Percentiles rank a stretch among this genome's conserved stretches.
These are phyloP conservation scores for Fusarium napiforme DNA, from an alignment of 2,329 filamentous ascomycete genomes.

Conservation along the genomic window DNA sequence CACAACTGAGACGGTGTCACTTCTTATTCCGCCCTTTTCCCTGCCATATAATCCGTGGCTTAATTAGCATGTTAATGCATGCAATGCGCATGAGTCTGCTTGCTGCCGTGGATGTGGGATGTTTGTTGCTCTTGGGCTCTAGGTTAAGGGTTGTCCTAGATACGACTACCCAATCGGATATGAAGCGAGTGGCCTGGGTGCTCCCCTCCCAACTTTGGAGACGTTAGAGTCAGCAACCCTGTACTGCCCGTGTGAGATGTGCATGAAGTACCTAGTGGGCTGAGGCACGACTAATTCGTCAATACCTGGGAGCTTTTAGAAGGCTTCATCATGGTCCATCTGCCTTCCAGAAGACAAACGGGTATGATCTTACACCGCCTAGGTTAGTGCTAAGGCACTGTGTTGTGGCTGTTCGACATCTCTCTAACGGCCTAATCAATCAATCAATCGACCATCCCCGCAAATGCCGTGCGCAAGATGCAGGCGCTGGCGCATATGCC, in stretches of 20 bases:
- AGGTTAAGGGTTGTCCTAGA: constrained; percentile 40
- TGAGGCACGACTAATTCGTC: constrained; percentile 28
- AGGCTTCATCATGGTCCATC: constrained; percentile 16
- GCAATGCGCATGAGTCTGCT: constrained; percentile 44
- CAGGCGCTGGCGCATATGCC: constrained; percentile 25
- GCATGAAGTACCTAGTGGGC: constrained; percentile 16
- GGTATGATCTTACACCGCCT: constrained; percentile 21
- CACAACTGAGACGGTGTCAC: constrained; percentile 20
- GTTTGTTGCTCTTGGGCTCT: constrained; percentile 44
- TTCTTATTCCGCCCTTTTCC: constrained; percentile 22
- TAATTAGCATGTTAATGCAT: constrained; percentile 41
- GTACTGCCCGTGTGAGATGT: constrained; percentile 37
- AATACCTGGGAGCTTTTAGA: constrained; percentile 21
- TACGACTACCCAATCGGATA: constrained; percentile 43
- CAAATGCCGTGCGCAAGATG: constrained; percentile 8
- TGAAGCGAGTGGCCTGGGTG: constrained; percentile 22
- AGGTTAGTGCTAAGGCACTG: not conserved
- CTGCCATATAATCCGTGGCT: constrained; percentile 34
- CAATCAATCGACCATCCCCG: constrained; percentile 8
- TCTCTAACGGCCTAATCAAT: not conserved
- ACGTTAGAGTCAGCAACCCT: constrained; percentile 27
- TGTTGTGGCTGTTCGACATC: constrained; percentile 3
- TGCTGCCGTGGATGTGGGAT: constrained; percentile 43
- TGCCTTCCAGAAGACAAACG: constrained; percentile 26
- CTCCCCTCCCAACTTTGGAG: constrained; percentile 24